Conservation (phyloP, 2,329 filamentous ascomycete genomes). For the Orbilia blumenaviensis region DNA sequence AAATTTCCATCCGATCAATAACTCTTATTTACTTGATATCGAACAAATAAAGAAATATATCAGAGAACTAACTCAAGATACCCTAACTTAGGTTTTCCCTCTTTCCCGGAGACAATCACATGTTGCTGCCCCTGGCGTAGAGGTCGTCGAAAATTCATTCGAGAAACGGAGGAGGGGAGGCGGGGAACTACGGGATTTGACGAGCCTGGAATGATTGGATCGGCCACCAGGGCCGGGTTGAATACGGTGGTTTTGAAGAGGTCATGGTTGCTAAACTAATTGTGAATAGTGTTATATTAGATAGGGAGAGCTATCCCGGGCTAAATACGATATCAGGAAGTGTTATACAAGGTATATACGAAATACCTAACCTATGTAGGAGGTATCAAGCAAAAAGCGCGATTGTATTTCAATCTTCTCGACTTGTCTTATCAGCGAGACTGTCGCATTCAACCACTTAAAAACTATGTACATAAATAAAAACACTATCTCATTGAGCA, state of each 20-base stretch:
- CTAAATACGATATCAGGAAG: background rate
- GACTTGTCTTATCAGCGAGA: too few relatives aligned
- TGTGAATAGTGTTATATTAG: conserved; percentile 6
- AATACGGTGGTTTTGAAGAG: background rate
- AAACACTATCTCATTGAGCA: background rate
- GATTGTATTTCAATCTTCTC: background rate
- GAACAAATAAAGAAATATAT: background rate
- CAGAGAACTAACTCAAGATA: background rate
- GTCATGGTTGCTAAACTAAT: too few relatives aligned
- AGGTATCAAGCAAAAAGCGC: background rate
- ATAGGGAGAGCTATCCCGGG: background rate
- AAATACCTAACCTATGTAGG: too few relatives aligned
- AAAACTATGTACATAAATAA: conserved; percentile 7
- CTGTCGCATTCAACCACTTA: background rate
- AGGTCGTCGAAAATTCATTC: conserved; percentile 45
- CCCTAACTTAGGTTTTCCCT: conserved; percentile 65
- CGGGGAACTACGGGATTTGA: conserved; percentile 62
- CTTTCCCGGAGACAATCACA: conserved; percentile 59
- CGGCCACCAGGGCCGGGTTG: background rate
- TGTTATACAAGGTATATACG: background rate
- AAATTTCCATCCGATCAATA: conserved; percentile 58
- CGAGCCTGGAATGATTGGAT: conserved; percentile 54
- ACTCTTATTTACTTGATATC: too few relatives aligned
- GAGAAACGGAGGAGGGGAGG: conserved; percentile 66
- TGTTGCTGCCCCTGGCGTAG: conserved; percentile 43